These are phyloP conservation scores for Rhynchospora breviuscula DNA, from an alignment of 176 grass and related monocot genomes.

Conservation along the genomic window DNA sequence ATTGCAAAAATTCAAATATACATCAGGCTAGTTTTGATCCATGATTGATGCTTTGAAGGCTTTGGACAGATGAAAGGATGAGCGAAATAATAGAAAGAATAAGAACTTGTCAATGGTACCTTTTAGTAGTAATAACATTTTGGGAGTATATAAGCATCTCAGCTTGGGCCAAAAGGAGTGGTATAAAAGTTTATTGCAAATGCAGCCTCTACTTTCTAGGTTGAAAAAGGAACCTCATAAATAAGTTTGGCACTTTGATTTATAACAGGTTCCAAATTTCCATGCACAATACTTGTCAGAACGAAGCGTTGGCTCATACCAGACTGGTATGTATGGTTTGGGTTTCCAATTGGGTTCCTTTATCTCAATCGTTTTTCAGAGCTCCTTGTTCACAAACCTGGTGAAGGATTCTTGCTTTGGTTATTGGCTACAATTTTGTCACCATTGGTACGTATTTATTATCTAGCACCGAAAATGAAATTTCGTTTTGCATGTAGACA, in stretches of 20 bases:
- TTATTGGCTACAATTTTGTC: conserved; percentile 36
- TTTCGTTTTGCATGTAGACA: too few species aligned
- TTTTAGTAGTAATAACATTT: neutral
- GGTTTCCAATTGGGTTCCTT: conserved; percentile 25
- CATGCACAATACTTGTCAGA: conserved; percentile 45
- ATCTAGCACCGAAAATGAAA: too few species aligned
- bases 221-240: neutral
- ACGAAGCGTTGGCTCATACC: conserved; percentile 36
- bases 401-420: conserved; percentile 44
- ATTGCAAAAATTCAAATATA: neutral
- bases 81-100: neutral
- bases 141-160: neutral
- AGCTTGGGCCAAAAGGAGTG: neutral
- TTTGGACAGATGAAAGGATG: neutral
- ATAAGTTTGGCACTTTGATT: neutral
- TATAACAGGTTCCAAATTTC: conserved; percentile 16
- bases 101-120: neutral
- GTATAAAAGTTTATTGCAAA: neutral
- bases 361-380: conserved; percentile 36
- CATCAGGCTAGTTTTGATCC: neutral
- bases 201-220: neutral
- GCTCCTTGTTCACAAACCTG: conserved; percentile 40
- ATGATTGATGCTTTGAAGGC: neutral
- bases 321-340: conserved; percentile 28
- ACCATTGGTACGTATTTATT: too few species aligned